phyloP scores from a whole-genome alignment of 225 moss, liverwort and hornwort genomes.

The Physcomitrium patens region DNA sequence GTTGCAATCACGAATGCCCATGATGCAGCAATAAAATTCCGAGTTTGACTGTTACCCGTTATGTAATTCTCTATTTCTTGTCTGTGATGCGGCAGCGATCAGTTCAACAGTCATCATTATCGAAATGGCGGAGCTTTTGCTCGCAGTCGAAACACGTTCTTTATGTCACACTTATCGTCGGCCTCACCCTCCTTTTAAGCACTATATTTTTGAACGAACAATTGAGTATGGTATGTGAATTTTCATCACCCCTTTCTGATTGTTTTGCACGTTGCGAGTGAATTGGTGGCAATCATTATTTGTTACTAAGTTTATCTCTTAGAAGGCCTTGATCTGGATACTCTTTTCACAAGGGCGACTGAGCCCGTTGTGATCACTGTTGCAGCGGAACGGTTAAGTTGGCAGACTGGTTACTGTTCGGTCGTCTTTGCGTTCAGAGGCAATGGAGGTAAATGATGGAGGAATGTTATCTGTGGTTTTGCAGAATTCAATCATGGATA shows the following conservation, averaged over 20 bases:
- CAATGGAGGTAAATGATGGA: background rate
- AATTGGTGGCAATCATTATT: background rate
- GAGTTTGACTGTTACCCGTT: background rate
- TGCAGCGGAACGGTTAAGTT: background rate
- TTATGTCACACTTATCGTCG: conserved; percentile 25
- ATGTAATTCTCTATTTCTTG: background rate
- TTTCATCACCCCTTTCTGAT: background rate
- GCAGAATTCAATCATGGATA: conserved; percentile 42
- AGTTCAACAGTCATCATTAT: conserved; percentile 9
- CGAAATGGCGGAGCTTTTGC: conserved; percentile 35
- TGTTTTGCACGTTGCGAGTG: background rate
- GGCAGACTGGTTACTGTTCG: background rate
- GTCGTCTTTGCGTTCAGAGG: background rate
- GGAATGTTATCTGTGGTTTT: background rate
- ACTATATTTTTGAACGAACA: conserved; percentile 39
- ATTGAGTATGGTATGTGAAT: conserved; percentile 21
- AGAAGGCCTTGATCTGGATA: background rate
- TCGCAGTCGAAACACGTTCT: conserved; percentile 32
- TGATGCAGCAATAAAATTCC: background rate
- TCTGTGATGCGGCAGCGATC: background rate
- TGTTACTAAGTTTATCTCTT: background rate
- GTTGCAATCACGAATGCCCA: background rate
- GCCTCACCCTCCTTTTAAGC: conserved; percentile 35
- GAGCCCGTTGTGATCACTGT: background rate
- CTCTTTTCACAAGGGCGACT: background rate